Evolutionary conservation across 2,329 filamentous ascomycete genomes (phyloP).

Genomic region (Colletotrichum graminicola): DNA sequence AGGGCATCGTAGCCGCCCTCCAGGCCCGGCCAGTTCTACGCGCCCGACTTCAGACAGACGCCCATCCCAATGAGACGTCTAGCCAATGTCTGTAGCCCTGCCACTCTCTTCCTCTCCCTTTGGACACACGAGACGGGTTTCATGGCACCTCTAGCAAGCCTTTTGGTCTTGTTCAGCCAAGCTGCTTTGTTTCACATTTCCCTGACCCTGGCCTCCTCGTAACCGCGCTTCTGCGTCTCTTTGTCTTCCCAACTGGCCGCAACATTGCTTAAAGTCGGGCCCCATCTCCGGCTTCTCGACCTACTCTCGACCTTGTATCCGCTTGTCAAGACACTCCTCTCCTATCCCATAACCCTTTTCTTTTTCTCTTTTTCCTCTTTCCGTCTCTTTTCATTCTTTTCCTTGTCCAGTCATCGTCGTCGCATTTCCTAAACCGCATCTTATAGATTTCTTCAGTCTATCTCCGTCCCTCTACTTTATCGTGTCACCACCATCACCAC

Average conservation of each 20-base stretch:
- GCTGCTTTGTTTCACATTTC: constrained; percentile 43
- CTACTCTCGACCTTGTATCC: constrained; percentile 39
- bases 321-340: constrained; percentile 43
- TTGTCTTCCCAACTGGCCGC: constrained; percentile 30
- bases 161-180: constrained; percentile 46
- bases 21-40: constrained; percentile 53
- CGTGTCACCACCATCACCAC: neutral
- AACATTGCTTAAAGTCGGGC: constrained; percentile 43
- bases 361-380: constrained; percentile 46
- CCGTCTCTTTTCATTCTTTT: constrained; percentile 44
- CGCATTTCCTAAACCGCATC: constrained; percentile 39
- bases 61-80: constrained; percentile 54
- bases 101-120: constrained; percentile 52
- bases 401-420: constrained; percentile 42
- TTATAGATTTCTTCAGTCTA: constrained; percentile 30
- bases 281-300: constrained; percentile 40
- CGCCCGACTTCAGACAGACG: constrained; percentile 63
- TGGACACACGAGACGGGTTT: constrained; percentile 67
- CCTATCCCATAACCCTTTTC: constrained; percentile 44
- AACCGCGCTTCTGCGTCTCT: constrained; percentile 46
- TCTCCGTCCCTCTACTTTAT: constrained; percentile 12
- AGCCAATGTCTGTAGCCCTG: constrained; percentile 66
- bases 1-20: constrained; percentile 42
- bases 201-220: constrained; percentile 43
- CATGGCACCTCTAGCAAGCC: constrained; percentile 54